Base-by-base conservation (phyloP, 2,329 filamentous ascomycete genomes). In the Neoarthrinium moseri region DNA sequence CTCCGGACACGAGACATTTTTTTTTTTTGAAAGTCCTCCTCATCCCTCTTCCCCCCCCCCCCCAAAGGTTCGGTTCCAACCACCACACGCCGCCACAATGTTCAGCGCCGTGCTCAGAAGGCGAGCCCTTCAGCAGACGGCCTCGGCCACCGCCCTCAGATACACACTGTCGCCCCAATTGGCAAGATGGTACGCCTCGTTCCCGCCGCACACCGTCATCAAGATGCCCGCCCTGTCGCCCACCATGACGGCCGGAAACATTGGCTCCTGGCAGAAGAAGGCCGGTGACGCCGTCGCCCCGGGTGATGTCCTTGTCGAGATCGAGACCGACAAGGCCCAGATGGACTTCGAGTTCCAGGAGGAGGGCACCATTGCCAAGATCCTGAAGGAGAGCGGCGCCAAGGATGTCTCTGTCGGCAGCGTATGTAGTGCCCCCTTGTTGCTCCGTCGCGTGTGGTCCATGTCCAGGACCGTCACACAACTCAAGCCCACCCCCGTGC, bases 321-420 rank as follows among this genome's bases (percentile, higher is more conserved):
- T 97, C 63, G 94, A 99, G 81, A 99, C 94, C 61, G 94, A 99
- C 74, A 99, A 99, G 81, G 94, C 94, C 55, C 94, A 97, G 77
- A 99, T 99, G 94, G 94, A 99, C 77, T 97, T 99, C 69, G 94
- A 99, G 73, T 97, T 95, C 74, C 94, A 99, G 73, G 94, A 99
- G 64, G 94, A 97, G 68, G 94, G 92, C 77, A 81, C 95, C 50
- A 80, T 99, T 57, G 92, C 94, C 62, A 96, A 96, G 81, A 81
- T 97, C 54, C 77, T 99, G 64, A 94, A 91, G 75, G 88, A 96
- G 36, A 86, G 87, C 50, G 95, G 95, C 56, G 87, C 86, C 71
- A 99, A 97, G 79, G 94, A 99, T 68, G 77, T 99, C 52, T 70
- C 92, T 23, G 91, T 99, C 61, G 94, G 94, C 69, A 94, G 87